These are phyloP conservation scores for Aspergillus indologenus DNA, from an alignment of 495 filamentous ascomycete species.

Conservation along the genomic window DNA sequence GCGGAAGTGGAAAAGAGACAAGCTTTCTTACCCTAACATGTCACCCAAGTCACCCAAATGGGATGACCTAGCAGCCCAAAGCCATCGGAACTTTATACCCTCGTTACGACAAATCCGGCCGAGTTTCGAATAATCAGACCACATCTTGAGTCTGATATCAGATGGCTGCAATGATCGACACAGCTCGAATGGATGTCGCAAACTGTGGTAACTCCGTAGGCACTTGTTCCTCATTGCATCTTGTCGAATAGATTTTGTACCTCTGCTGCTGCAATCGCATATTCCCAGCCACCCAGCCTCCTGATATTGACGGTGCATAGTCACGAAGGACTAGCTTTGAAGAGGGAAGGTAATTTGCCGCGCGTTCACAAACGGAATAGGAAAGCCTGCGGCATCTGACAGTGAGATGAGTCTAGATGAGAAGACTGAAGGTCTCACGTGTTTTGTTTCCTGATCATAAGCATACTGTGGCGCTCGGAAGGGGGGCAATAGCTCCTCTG, in stretches of 20 bases:
- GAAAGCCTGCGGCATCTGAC: neutral
- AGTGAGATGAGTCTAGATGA: neutral
- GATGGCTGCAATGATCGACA: neutral
- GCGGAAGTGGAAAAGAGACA: neutral
- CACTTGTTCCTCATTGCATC: conserved; percentile 9
- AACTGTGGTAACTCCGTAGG: conserved; percentile 10
- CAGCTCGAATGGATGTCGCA: neutral
- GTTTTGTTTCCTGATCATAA: neutral
- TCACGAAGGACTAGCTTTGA: neutral
- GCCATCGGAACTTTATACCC: neutral
- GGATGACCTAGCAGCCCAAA: neutral
- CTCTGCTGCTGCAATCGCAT: conserved; percentile 18
- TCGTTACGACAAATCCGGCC: neutral
- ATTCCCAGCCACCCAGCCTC: conserved; percentile 43
- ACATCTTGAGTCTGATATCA: neutral
- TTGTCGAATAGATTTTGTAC: conserved; percentile 21
- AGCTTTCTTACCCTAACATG: neutral
- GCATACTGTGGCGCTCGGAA: neutral
- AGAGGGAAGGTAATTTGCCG: neutral
- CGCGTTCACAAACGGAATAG: neutral
- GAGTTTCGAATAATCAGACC: no score
- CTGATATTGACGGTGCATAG: conserved; percentile 14
- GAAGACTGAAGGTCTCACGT: neutral
- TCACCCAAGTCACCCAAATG: neutral
- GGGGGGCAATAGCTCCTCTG: neutral